Conservation (phyloP, 2,329 filamentous ascomycete genomes). For the Escovopsis sp. region DNA sequence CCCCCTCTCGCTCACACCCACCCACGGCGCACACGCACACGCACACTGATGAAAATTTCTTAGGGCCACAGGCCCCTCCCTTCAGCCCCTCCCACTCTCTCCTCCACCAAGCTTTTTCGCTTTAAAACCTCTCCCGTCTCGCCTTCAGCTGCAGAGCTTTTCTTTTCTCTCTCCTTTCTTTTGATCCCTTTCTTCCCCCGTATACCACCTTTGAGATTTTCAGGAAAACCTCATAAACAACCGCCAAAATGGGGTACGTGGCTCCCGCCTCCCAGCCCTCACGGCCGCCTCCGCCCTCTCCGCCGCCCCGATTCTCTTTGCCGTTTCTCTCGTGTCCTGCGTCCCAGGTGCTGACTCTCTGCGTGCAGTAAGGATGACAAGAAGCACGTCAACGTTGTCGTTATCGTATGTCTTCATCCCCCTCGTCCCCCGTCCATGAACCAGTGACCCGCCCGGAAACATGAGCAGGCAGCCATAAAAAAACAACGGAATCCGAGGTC, state of each 20-base stretch:
- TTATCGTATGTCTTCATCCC: conserved; percentile 47
- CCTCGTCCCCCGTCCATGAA: background rate
- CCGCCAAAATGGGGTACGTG: conserved; percentile 24
- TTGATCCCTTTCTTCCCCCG: conserved; percentile 18
- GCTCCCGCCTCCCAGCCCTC: background rate
- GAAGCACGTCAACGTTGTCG: conserved; percentile 94
- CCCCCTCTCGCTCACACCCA: background rate
- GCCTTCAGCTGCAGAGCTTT: conserved; percentile 10
- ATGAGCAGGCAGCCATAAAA: no score
- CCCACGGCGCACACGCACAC: conserved; percentile 5
- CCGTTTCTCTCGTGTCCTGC: no score
- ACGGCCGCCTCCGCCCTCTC: background rate
- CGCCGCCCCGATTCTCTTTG: background rate
- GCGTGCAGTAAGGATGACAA: conserved; percentile 76
- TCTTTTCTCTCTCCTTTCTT: conserved; percentile 23
- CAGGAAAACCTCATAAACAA: conserved; percentile 4
- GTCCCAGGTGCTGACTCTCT: conserved; percentile 1
- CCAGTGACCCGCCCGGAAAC: no score
- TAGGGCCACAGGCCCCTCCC: conserved; percentile 13
- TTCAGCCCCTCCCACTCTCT: conserved; percentile 16
- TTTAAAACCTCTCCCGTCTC: background rate
- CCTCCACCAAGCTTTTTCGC: conserved; percentile 18
- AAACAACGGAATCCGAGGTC: no score
- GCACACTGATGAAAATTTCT: conserved; percentile 9
- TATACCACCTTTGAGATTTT: background rate